Evolutionary conservation across 305 asterid species (phyloP).

Genomic region (Withania somnifera): DNA sequence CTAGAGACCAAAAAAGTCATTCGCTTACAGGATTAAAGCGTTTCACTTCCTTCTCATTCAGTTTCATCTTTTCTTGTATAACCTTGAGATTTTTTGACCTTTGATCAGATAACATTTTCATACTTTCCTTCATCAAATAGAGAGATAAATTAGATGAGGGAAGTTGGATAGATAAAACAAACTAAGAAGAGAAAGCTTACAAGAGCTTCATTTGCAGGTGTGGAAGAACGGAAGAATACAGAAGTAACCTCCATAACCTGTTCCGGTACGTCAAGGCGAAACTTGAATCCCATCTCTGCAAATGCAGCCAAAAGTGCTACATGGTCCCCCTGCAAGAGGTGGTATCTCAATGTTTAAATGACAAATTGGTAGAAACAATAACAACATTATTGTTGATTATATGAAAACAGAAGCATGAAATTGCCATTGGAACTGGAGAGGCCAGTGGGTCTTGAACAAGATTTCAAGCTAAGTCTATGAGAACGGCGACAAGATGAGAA

Average conservation of each 20-base stretch:
- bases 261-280: slow-evolving; percentile 93
- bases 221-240: slow-evolving; percentile 79
- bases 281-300: slow-evolving; percentile 89
- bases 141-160: slow-evolving; percentile 13
- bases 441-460: neutral
- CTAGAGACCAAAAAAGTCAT: slow-evolving; percentile 1
- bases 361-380: neutral
- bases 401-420: neutral
- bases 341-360: neutral
- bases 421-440: neutral
- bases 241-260: slow-evolving; percentile 88
- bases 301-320: slow-evolving; percentile 92
- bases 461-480: neutral
- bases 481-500: neutral
- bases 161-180: neutral
- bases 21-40: slow-evolving; percentile 92
- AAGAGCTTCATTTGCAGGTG: slow-evolving; percentile 78
- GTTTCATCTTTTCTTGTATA: slow-evolving; percentile 83
- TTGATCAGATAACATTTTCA: slow-evolving; percentile 72
- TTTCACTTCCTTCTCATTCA: slow-evolving; percentile 71
- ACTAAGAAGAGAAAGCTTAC: slow-evolving; percentile 37
- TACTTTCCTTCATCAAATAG: slow-evolving; percentile 49
- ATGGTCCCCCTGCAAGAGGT: slow-evolving; percentile 78
- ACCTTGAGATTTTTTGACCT: slow-evolving; percentile 65
- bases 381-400: neutral